Evolutionary conservation across 108 stramenopile species (phyloP).

Genomic region (Mediolabrus comicus): DNA sequence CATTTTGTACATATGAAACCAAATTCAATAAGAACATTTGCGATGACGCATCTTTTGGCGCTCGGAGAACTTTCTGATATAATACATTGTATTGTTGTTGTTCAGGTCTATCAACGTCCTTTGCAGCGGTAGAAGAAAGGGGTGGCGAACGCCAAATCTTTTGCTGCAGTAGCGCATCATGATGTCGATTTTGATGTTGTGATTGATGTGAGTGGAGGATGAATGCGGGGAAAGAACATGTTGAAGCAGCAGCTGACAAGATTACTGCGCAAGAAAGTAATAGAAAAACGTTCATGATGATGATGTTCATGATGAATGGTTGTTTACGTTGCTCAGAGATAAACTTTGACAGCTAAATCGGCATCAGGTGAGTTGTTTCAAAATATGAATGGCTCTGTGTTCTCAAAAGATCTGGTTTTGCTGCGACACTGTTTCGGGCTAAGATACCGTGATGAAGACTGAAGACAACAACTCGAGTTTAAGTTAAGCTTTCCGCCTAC

Average conservation of each 20-base stretch:
- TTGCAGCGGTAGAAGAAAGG: conserved; percentile 10
- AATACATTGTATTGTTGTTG: conserved; percentile 46
- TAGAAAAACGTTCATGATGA: neutral
- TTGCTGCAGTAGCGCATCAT: neutral
- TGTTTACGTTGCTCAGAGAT: too few species aligned
- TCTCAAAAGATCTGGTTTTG: too few species aligned
- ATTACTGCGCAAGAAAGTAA: neutral
- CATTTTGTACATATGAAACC: conserved; percentile 65
- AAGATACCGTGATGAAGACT: too few species aligned
- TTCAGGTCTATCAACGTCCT: neutral
- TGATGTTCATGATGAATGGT: neutral
- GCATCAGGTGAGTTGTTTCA: too few species aligned
- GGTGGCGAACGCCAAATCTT: neutral
- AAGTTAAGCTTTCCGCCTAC: too few species aligned
- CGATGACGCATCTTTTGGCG: conserved; percentile 26
- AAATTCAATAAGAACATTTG: conserved; percentile 61
- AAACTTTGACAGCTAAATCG: too few species aligned
- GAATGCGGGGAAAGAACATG: neutral
- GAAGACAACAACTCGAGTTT: too few species aligned
- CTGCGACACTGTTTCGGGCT: too few species aligned
- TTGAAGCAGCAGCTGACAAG: neutral
- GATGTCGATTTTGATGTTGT: neutral
- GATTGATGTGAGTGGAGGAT: neutral
- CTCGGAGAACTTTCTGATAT: conserved; percentile 68
- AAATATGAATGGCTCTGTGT: too few species aligned